Percentiles rank a stretch among this genome's conserved stretches.
These are phyloP conservation scores for Magnolia changhungtana DNA, from an alignment of 164 flowering plant genomes.

Conservation along the genomic window DNA sequence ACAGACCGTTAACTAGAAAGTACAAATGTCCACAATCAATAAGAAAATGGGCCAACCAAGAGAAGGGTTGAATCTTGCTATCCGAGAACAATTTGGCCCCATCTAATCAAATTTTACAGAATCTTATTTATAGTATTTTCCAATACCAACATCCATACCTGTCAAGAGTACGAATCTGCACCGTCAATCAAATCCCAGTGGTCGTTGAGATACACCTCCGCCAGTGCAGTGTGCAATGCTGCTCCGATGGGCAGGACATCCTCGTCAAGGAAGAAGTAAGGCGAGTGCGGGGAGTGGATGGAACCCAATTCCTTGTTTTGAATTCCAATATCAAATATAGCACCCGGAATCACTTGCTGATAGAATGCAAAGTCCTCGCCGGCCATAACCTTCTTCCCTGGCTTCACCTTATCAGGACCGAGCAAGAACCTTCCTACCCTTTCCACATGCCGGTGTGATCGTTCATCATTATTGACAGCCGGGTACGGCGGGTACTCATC, in stretches of 20 bases:
- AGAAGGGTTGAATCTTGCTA: too few relatives aligned
- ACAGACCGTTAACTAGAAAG: too few relatives aligned
- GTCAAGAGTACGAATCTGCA: too few relatives aligned
- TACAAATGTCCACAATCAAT: too few relatives aligned
- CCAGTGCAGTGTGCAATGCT: conserved; percentile 63
- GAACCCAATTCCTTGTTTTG: conserved; percentile 64
- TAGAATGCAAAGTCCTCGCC: conserved; percentile 92
- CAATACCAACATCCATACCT: too few relatives aligned
- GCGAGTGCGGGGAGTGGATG: conserved; percentile 66
- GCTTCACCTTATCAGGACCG: conserved; percentile 51
- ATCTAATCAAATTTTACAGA: too few relatives aligned
- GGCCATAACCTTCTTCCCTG: conserved; percentile 57
- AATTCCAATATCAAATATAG: conserved; percentile 62
- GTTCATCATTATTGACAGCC: conserved; percentile 57
- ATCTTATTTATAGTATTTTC: too few relatives aligned
- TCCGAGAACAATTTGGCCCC: too few relatives aligned
- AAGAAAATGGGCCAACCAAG: too few relatives aligned
- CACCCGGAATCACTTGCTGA: conserved; percentile 67
- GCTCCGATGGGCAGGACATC: conserved; percentile 84
- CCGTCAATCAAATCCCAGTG: conserved; percentile 19
- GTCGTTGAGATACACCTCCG: conserved; percentile 58
- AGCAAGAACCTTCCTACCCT: conserved; percentile 50
- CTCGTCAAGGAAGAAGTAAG: conserved; percentile 79
- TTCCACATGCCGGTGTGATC: conserved; percentile 42
- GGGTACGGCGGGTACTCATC: conserved; percentile 53